Evolutionary conservation across 2,329 filamentous ascomycete genomes (phyloP), one percentile per base, ranked within the genome.

Genomic region (Trichoderma lentiforme): DNA sequence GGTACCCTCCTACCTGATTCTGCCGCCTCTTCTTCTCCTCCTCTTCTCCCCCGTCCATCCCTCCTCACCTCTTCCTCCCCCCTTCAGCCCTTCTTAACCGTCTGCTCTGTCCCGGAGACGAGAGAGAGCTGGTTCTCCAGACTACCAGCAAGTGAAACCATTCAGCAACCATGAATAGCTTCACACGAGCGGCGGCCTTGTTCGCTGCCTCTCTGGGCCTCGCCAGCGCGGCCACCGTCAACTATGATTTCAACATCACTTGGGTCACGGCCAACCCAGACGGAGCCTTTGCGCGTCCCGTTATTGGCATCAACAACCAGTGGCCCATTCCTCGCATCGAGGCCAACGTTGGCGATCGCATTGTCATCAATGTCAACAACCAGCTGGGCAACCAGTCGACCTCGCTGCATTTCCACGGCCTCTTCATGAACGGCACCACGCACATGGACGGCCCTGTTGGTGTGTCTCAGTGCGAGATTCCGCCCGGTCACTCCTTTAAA

Each of bases 261-360:
- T 94, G 92, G 92, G 89, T 93, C 12, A 87, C 82, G 56, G 88
- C 90, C 39, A 91, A 92, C 76, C 93, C 93, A 0, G 93, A 95
- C 82, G 90, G 90, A 26, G 83, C 85, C 8, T 86, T 86, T 72
- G 84, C 87, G 51, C 86, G 92, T 36, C 86, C 89, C n/a, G 87
- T 88, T 4, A 93, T 95, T 78, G 92, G 91, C 60, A 91, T 96
- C 82, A 95, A 96, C 77, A 88, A 88, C 5, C 80, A 90, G 82
- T 94, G 92, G 91, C 93, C 93, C 2, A 86, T 92, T 67, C 93
- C 93, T 1, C 80, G 82, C 30, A 90, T 94, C 71, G 85, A 87
- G 66, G 90, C 87, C 47, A 86, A 86, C 62, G 82, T 90, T 64
- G 91, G 91, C 71, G 91, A 93, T 77, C 85, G 82, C 26, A 75